Evolutionary conservation across 805 yeast species (phyloP).

Genomic region (Alloascoidea africana): DNA sequence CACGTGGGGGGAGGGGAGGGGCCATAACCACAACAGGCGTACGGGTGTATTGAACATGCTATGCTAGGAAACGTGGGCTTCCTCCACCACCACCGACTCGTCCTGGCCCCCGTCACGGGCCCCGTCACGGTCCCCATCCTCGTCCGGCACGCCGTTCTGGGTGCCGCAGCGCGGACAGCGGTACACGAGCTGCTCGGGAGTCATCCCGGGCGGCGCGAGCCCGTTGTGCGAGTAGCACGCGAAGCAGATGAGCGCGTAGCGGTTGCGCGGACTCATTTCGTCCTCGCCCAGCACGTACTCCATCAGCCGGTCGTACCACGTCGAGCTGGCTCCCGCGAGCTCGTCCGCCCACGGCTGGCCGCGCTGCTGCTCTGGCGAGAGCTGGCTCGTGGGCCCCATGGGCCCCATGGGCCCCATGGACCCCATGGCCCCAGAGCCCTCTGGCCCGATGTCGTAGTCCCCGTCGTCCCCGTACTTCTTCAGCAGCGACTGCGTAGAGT

Average conservation of each 20-base stretch:
- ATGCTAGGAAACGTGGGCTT: too few species aligned
- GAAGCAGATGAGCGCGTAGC: slow-evolving; percentile 61
- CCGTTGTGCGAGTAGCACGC: slow-evolving; percentile 66
- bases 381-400: too few species aligned
- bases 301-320: slow-evolving; percentile 27
- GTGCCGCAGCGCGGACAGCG: slow-evolving; percentile 52
- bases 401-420: too few species aligned
- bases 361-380: neutral
- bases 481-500: slow-evolving; percentile 60
- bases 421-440: too few species aligned
- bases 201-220: slow-evolving; percentile 56
- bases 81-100: too few species aligned
- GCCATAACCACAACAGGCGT: too few species aligned
- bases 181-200: slow-evolving; percentile 35
- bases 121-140: too few species aligned
- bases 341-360: slow-evolving; percentile 3
- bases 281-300: slow-evolving; percentile 42
- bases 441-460: slow-evolving; percentile 24
- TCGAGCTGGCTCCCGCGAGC: slow-evolving; percentile 10
- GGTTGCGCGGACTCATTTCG: slow-evolving; percentile 39
- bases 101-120: too few species aligned
- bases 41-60: too few species aligned
- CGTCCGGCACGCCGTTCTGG: neutral
- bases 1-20: too few species aligned
- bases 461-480: slow-evolving; percentile 48